Percentiles rank a stretch among this genome's conserved stretches.
Evolutionary conservation across 345 rosid species (phyloP).

Genomic region (Alliaria petiolata): DNA sequence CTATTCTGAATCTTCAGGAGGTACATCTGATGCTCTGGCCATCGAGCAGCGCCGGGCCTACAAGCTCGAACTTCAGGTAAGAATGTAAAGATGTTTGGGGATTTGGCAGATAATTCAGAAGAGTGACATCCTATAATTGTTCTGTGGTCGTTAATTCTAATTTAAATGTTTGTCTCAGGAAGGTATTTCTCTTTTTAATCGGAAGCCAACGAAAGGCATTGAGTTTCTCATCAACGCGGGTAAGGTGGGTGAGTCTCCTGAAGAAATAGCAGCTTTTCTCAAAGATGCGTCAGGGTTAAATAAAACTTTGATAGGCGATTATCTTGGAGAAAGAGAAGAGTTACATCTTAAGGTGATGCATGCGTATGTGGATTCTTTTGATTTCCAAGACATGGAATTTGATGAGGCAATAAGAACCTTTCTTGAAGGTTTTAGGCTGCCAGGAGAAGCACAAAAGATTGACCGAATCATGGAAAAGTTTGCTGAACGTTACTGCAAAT

Average conservation of each 20-base stretch:
- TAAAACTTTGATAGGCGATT: constrained; percentile 81
- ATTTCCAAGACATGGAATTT: constrained; percentile 72
- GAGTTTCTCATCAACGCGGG: constrained; percentile 63
- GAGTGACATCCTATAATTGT: neutral
- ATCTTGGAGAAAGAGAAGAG: constrained; percentile 85
- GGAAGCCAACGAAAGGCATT: constrained; percentile 79
- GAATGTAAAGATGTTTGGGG: constrained; percentile 10
- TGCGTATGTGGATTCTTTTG: constrained; percentile 83
- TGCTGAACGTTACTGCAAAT: constrained; percentile 87
- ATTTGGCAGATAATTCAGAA: neutral
- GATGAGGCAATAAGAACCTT: constrained; percentile 84
- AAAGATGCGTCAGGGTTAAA: constrained; percentile 62
- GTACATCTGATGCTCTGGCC: constrained; percentile 63
- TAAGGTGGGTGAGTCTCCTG: constrained; percentile 70
- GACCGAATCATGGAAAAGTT: constrained; percentile 94
- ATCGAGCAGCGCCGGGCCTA: constrained; percentile 85
- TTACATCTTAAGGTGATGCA: constrained; percentile 82
- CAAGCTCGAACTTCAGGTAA: constrained; percentile 87
- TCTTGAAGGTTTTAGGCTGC: constrained; percentile 78
- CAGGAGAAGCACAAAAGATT: constrained; percentile 94
- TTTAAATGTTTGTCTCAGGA: constrained; percentile 58
- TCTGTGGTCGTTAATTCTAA: constrained; percentile 4
- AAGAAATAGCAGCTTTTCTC: constrained; percentile 76
- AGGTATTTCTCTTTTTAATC: constrained; percentile 76
- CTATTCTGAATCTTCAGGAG: constrained; percentile 54